Evolutionary conservation across 1,284 basidiomycete genomes (phyloP).

Genomic region (Erythrobasidium hasegawianum): DNA sequence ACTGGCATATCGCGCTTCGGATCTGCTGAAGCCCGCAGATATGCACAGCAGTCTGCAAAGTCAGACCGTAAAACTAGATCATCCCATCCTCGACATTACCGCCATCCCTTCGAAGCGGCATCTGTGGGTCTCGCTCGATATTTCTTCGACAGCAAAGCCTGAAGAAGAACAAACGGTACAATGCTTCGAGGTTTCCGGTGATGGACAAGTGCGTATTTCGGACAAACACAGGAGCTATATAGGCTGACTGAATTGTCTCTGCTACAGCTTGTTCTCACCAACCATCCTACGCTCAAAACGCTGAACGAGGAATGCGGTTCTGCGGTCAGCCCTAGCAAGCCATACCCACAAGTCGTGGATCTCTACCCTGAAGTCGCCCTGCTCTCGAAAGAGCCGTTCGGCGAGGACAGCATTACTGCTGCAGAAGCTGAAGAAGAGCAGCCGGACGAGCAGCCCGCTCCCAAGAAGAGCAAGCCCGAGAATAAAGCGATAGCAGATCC

Average conservation of each 20-base stretch:
- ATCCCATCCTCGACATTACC: slow-evolving; percentile 40
- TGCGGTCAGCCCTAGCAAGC: background rate
- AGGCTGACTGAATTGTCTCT: too few species aligned
- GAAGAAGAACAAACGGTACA: background rate
- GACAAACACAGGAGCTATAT: too few species aligned
- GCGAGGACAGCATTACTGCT: background rate
- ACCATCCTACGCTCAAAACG: slow-evolving; percentile 9
- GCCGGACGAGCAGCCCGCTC: background rate
- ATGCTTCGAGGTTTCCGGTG: slow-evolving; percentile 2
- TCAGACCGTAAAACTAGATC: slow-evolving; percentile 36
- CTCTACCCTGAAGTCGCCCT: slow-evolving; percentile 41
- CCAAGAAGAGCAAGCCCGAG: slow-evolving; percentile 1
- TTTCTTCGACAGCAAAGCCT: slow-evolving; percentile 4
- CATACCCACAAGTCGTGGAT: slow-evolving; percentile 23
- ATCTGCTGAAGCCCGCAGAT: background rate
- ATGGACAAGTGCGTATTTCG: too few species aligned
- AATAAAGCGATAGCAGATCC: background rate
- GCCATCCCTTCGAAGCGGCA: background rate
- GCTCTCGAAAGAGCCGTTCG: slow-evolving; percentile 35
- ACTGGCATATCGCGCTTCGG: slow-evolving; percentile 13
- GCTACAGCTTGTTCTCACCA: background rate
- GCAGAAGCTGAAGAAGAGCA: background rate
- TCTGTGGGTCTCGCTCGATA: slow-evolving; percentile 34
- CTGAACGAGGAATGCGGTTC: slow-evolving; percentile 15
- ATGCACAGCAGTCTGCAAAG: slow-evolving; percentile 5